phyloP scores from a whole-genome alignment of 441 rosid genomes.

The Pelargonium australe region DNA sequence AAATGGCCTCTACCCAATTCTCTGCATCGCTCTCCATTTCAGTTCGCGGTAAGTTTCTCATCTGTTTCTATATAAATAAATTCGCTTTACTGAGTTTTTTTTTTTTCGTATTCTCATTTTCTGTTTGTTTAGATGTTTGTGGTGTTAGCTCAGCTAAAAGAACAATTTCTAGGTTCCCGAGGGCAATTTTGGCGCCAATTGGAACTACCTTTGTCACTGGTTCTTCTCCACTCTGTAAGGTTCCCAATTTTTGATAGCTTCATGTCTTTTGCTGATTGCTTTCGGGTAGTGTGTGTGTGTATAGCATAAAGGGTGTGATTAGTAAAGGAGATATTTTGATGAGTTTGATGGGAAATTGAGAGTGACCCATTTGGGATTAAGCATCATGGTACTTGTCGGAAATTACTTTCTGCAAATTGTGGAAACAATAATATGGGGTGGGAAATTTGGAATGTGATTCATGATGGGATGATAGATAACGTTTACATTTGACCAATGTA shows the following conservation, averaged over 20 bases:
- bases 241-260: background rate
- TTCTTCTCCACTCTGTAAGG: conserved; percentile 3
- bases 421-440: background rate
- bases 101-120: too few relatives aligned
- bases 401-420: background rate
- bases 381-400: background rate
- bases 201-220: background rate
- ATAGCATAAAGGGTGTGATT: background rate
- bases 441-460: background rate
- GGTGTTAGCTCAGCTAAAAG: background rate
- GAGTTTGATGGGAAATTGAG: too few relatives aligned
- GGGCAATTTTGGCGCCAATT: background rate
- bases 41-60: background rate
- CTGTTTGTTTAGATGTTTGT: background rate
- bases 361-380: background rate
- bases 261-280: background rate
- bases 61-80: background rate
- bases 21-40: conserved; percentile 2
- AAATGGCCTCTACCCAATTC: conserved; percentile 2
- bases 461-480: too few relatives aligned
- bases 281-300: background rate
- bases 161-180: background rate
- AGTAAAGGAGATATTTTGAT: too few relatives aligned
- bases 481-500: too few relatives aligned
- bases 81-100: background rate